phyloP scores from a whole-genome alignment of 768 basidiomycete species.

The Dacryopinax spathularia region DNA sequence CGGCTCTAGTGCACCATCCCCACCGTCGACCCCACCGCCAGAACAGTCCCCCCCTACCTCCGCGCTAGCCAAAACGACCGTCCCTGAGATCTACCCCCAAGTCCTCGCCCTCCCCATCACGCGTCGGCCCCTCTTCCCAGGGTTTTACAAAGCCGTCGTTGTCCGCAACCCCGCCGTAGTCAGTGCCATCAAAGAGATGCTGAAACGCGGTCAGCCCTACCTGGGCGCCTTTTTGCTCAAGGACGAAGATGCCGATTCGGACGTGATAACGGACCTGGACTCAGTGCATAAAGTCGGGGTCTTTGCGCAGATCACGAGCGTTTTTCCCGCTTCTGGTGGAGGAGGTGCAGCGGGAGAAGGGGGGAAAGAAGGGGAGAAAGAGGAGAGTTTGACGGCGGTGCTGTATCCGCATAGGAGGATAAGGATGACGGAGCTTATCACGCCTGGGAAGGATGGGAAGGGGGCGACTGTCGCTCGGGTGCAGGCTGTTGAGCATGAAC shows the following conservation, averaged over 20 bases:
- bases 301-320: constrained; percentile 91
- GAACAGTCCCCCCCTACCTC: constrained; percentile 17
- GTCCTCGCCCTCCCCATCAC: constrained; percentile 91
- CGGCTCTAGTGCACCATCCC: constrained; percentile 18
- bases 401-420: constrained; percentile 88
- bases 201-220: constrained; percentile 92
- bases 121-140: constrained; percentile 87
- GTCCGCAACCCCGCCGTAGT: constrained; percentile 83
- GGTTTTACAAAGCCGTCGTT: constrained; percentile 96
- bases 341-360: constrained; percentile 28
- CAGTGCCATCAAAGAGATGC: constrained; percentile 87
- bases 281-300: constrained; percentile 88
- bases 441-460: constrained; percentile 35
- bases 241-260: constrained; percentile 83
- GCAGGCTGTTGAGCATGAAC: constrained; percentile 8
- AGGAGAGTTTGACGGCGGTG: constrained; percentile 87
- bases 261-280: constrained; percentile 76
- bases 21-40: constrained; percentile 24
- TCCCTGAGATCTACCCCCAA: constrained; percentile 85
- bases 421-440: constrained; percentile 72
- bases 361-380: constrained; percentile 39
- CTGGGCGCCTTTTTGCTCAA: constrained; percentile 93
- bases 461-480: constrained; percentile 24
- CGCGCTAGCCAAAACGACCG: constrained; percentile 68
- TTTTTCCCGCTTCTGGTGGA: constrained; percentile 49